Conservation (phyloP, 345 rosid genomes). For the Gossypium anomalum region DNA sequence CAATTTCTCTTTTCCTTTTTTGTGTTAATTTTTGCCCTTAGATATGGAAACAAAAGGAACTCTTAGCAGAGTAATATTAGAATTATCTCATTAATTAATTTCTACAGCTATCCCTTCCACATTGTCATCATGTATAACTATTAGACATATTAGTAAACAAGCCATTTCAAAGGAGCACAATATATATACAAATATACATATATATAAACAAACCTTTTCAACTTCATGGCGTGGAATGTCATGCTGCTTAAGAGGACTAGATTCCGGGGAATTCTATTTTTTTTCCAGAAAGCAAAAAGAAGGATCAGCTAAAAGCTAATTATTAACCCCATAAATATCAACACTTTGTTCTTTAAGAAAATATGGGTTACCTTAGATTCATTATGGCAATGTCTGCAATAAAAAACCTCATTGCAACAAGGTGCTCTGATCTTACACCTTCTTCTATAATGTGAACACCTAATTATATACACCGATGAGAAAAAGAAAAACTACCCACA, state of each 20-base stretch:
- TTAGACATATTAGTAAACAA: background rate
- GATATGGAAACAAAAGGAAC: too few species aligned
- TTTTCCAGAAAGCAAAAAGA: constrained; percentile 4
- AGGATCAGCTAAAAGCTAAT: background rate
- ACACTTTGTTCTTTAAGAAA: background rate
- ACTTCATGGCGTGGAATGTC: constrained; percentile 80
- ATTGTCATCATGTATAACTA: too few species aligned
- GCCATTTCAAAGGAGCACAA: background rate
- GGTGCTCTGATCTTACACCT: constrained; percentile 84
- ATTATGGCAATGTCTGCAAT: constrained; percentile 93
- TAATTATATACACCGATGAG: constrained; percentile 10
- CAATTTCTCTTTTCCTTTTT: too few species aligned
- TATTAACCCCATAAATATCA: too few species aligned
- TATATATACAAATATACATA: too few species aligned
- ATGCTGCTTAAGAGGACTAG: constrained; percentile 46
- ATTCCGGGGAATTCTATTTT: constrained; percentile 56
- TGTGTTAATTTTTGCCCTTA: too few species aligned
- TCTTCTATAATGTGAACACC: constrained; percentile 83
- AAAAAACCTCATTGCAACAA: constrained; percentile 71
- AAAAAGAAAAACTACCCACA: background rate
- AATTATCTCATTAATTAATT: background rate
- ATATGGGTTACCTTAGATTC: constrained; percentile 56
- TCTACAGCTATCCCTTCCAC: background rate
- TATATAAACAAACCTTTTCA: constrained; percentile 39
- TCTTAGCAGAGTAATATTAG: background rate